Base-by-base conservation (phyloP, 164 flowering plant genomes). In the Berberis thunbergii region DNA sequence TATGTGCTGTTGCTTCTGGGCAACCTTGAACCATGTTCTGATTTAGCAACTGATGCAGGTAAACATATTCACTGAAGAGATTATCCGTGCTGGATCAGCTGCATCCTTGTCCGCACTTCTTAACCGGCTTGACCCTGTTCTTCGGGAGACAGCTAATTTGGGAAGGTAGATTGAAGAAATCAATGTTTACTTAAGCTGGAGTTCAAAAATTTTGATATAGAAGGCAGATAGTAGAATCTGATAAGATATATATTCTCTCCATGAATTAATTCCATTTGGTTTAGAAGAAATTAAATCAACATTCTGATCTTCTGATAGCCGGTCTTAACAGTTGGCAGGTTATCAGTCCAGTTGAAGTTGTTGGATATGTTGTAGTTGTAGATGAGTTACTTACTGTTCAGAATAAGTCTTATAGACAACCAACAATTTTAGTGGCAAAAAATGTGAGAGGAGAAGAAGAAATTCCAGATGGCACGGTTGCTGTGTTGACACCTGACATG, bases 401-500 rank as follows among this genome's bases (percentile, higher is more conserved):
- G 75, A 86, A 94, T 74, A 78, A 80, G 74, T 57, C 86, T 59
- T 94, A 86, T 72, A 84, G 64, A 45, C 73, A 71, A 61, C 96
- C 96, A 41, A 94, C 97, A 69, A 83, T 94, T 70, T 66, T 94
- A 75, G 83, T 94, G 50, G 96, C 92, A 79, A 94, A 80, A 71
- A 75, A 80, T 69, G 99, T 94, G 9, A 94, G 74, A 72, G 99
- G 99, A 63, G 97, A 94, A 80, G 99, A 94, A 74, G 99, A 94
- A 81, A 94, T 94, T 75, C 58, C 41, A 4, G 58, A 55, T 12
- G 58, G 58, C 38, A 41, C 58, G 6, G 58, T 55, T 55, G 58
- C 58, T n/a, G 41, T 55, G 6, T 39, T 55, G 40, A 38, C 58
- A n/a, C 41, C 41, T 55, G 58, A 55, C 58, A 55, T 55, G 58